Conservation (phyloP, 2,329 filamentous ascomycete species). For the Zalaria sp. region DNA sequence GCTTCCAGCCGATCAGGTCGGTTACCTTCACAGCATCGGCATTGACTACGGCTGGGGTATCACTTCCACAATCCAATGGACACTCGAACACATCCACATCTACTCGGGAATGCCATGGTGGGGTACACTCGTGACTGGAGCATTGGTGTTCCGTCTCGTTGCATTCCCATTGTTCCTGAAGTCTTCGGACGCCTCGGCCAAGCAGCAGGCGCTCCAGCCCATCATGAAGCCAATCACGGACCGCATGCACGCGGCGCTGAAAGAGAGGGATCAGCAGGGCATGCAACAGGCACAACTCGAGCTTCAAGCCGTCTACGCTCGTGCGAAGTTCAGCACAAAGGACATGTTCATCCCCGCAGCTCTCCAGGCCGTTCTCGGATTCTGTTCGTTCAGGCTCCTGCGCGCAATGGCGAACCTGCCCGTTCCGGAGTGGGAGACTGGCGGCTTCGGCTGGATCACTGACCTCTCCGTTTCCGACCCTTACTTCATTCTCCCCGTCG, state of each 20-base stretch:
- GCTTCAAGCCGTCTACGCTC: constrained; percentile 36
- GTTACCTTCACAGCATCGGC: constrained; percentile 70
- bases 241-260: constrained; percentile 34
- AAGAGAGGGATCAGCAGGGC: constrained; percentile 31
- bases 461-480: constrained; percentile 70
- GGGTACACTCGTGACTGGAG: constrained; percentile 53
- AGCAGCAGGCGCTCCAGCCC: constrained; percentile 47
- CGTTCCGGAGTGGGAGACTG: constrained; percentile 61
- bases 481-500: constrained; percentile 54
- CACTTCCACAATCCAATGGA: constrained; percentile 57
- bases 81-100: constrained; percentile 73
- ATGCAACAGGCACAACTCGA: constrained; percentile 34
- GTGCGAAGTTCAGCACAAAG: constrained; percentile 39
- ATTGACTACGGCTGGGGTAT: constrained; percentile 79
- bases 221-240: constrained; percentile 41
- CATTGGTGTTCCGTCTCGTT: constrained; percentile 47
- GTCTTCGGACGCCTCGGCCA: constrained; percentile 48
- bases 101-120: constrained; percentile 69
- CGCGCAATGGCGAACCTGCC: constrained; percentile 62
- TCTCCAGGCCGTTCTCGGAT: constrained; percentile 55
- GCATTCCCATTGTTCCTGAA: constrained; percentile 53
- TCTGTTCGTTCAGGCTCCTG: constrained; percentile 66
- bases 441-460: constrained; percentile 62
- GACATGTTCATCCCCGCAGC: constrained; percentile 42
- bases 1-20: constrained; percentile 45